Base-by-base conservation (phyloP, 805 yeast species). In the Wickerhamiella vanderwaltii region DNA sequence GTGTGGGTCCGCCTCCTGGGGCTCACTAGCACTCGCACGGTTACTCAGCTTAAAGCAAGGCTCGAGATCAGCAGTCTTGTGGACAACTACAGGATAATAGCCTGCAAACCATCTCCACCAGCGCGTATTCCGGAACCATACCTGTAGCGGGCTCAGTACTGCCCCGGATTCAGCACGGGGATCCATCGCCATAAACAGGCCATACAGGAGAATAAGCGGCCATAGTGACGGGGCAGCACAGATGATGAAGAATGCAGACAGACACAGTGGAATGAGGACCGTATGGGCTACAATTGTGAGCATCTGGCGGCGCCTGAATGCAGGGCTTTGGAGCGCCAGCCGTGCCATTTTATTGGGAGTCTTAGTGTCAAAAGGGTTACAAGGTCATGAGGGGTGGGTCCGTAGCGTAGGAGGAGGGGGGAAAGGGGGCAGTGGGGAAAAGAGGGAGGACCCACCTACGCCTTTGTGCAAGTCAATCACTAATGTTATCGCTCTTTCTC, bases 81-180 rank as follows among this genome's bases (percentile, higher is more conserved):
- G 79, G 9, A 86, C 62, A 0, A 59, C 60, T 16, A 91, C 73
- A 0, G 97, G 97, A 61, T 81, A 91, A 60, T 85, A 91, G 35
- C 68, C 63, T 34, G 78, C 77, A 57, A 80, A 86, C 60, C 75
- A 71, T 46, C 67, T 72, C 85, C 91, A 88, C 15, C 82, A 48
- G 6, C 62, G 52, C 26, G 73, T 53, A 23, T 71, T 67, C 47
- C 84, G 70, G 55, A 83, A 65, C 65, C 71, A 66, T 1, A 61
- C 57, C 3, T 81, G 75, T 32, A 69, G 65, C 29, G 93, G 61
- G 40, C 69, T 60, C 1, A 71, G 68, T 0, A 75, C 79, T 13
- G 71, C 67, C 1, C 97, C 97, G 50, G 79, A 77, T 9, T 77
- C 72, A 0, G 86, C 83, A 1, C 94, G 71, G 47, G 73, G 73